phyloP scores from a whole-genome alignment of 495 filamentous ascomycete species.

The Durotheca rogersii region DNA sequence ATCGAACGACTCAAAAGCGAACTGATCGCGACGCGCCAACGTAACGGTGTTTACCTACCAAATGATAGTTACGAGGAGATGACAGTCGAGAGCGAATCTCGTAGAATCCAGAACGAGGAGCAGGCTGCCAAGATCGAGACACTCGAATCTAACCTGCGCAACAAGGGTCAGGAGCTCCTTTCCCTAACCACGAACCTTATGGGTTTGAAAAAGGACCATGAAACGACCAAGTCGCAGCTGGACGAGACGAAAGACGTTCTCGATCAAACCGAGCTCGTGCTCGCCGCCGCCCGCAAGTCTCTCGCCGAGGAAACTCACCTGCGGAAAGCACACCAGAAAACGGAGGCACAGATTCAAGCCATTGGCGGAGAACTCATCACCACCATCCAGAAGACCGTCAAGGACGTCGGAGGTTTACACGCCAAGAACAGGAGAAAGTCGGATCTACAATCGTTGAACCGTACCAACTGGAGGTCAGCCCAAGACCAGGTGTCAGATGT shows the following conservation, averaged over 20 bases:
- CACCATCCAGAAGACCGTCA: constrained; percentile 71
- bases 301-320: constrained; percentile 78
- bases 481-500: constrained; percentile 70
- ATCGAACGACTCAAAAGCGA: constrained; percentile 94
- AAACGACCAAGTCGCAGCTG: constrained; percentile 66
- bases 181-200: constrained; percentile 81
- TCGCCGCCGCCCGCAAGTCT: constrained; percentile 70
- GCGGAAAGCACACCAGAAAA: constrained; percentile 80
- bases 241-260: constrained; percentile 78
- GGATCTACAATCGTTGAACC: constrained; percentile 76
- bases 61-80: constrained; percentile 83
- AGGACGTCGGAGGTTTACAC: constrained; percentile 76
- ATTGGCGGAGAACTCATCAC: constrained; percentile 74
- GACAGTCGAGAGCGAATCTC: constrained; percentile 84
- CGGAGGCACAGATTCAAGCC: constrained; percentile 70
- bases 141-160: constrained; percentile 82
- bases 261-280: constrained; percentile 80
- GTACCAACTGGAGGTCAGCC: constrained; percentile 75
- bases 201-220: constrained; percentile 80
- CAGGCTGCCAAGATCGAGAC: constrained; percentile 89
- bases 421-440: constrained; percentile 81
- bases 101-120: constrained; percentile 89
- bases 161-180: constrained; percentile 90
- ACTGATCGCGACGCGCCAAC: constrained; percentile 86
- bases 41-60: constrained; percentile 91